Evolutionary conservation across 768 basidiomycete species (phyloP).

Genomic region (Favolaschia claudopus): DNA sequence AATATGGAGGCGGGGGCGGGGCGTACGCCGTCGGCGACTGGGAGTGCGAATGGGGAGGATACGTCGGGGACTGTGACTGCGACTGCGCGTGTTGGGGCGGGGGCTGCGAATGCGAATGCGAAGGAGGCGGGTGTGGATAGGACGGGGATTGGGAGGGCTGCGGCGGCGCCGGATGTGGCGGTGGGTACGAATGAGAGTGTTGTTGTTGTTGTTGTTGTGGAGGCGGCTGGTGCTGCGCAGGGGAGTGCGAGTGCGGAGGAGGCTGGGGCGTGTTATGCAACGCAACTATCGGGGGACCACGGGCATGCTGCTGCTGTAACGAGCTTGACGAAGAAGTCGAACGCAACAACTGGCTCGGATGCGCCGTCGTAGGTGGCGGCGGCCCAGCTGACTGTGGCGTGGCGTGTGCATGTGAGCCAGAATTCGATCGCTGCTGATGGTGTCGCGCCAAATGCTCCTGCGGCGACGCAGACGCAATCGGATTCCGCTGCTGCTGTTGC

Average conservation of each 20-base stretch:
- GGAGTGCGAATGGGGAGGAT: constrained; percentile 7
- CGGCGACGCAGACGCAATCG: too few species aligned
- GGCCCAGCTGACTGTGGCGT: too few species aligned
- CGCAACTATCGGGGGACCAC: too few species aligned
- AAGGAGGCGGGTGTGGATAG: not conserved
- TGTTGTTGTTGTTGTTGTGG: constrained; percentile 32
- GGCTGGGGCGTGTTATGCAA: too few species aligned
- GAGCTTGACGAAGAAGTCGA: too few species aligned
- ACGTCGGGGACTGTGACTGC: not conserved
- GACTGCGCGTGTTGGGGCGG: not conserved
- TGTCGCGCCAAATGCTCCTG: constrained; percentile 7
- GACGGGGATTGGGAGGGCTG: not conserved
- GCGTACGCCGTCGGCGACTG: constrained; percentile 9
- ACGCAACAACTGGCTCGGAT: too few species aligned
- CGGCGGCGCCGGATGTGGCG: constrained; percentile 16
- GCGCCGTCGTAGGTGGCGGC: too few species aligned
- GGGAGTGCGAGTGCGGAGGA: constrained; percentile 25
- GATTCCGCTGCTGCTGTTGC: not conserved
- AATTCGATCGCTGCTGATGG: too few species aligned
- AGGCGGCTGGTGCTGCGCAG: not conserved
- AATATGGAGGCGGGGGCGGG: constrained; percentile 19
- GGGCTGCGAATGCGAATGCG: not conserved
- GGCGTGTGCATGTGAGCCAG: too few species aligned
- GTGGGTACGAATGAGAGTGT: constrained; percentile 31
- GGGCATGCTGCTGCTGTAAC: too few species aligned